Evolutionary conservation across 129 eudicot species (phyloP), one percentile per base, ranked within the genome.

Genomic region (Escallonia rubra): DNA sequence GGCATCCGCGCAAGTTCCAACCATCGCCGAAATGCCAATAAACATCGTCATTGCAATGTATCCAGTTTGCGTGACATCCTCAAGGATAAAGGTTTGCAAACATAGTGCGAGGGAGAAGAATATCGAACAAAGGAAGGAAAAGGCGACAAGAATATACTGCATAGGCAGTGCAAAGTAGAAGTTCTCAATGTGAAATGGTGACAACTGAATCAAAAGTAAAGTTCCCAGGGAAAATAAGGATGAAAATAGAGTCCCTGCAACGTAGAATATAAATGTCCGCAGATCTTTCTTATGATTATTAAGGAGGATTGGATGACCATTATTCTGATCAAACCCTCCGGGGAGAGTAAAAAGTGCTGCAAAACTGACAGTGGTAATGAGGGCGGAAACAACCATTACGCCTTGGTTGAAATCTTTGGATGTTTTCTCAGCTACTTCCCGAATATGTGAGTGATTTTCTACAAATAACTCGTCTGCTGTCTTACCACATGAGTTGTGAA

Each of bases 281-380:
- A 53, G 41, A 1, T 10, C 61, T 13, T 9, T 6, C 15, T 42
- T 52, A 49, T 66, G 13, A 9, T 10, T 40, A 40, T 52, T 11
- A 10, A 51, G 50, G 14, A 66, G 71, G 71, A 66, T 48, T 9
- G 71, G 71, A 13, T 66, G 56, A 13, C 71, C 71, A 2, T 52
- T 14, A 8, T 14, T 15, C 39, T 66, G 60, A 8, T 66, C 10
- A 5, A 49, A 66, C 3, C 71, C 14, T 51, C 71, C 71, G 5
- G 61, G 71, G 71, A 66, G 46, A 2, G 71, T 66, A 38, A 66
- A 52, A 54, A 66, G 34, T 51, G 71, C 71, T 2, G 71, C 61
- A 41, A 66, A 50, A 50, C 58, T 66, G 10, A 66, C 56, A 3
- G 71, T 50, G 59, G 46, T 58, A 2, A 65, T 65, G 8, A 65